Evolutionary conservation across 73 alveolate species (phyloP).

Genomic region (Paramecium sonneborni): DNA sequence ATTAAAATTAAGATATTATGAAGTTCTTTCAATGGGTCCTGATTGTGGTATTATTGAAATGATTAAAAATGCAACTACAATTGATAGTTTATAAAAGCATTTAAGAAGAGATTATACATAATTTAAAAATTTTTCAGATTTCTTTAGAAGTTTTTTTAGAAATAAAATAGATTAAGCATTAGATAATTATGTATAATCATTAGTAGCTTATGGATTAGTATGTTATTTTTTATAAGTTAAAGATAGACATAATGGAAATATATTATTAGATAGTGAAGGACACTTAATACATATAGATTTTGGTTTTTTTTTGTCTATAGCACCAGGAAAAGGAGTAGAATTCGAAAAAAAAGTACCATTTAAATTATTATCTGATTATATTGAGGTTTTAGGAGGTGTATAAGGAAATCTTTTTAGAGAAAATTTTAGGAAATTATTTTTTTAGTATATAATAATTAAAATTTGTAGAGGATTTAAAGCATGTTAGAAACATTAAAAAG

Average conservation of each 20-base stretch:
- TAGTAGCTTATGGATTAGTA: conserved; percentile 87
- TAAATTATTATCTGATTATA: conserved; percentile 63
- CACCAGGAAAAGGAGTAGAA: conserved; percentile 89
- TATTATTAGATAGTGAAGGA: conserved; percentile 93
- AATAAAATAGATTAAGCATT: conserved; percentile 62
- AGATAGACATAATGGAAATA: conserved; percentile 98
- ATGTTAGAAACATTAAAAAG: conserved; percentile 87
- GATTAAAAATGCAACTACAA: conserved; percentile 83
- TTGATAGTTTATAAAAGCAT: conserved; percentile 85
- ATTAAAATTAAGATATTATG: conserved; percentile 84
- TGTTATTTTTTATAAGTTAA: conserved; percentile 90
- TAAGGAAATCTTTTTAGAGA: conserved; percentile 65
- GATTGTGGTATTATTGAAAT: conserved; percentile 89
- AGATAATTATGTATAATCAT: conserved; percentile 63
- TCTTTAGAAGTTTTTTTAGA: conserved; percentile 78
- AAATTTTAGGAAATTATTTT: conserved; percentile 63
- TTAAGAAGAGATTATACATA: conserved; percentile 62
- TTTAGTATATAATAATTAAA: not conserved
- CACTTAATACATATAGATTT: conserved; percentile 95
- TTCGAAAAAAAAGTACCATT: conserved; percentile 62
- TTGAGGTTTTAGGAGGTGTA: conserved; percentile 92
- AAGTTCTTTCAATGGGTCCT: conserved; percentile 89
- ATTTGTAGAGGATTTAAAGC: conserved; percentile 82
- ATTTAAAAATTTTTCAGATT: conserved; percentile 72
- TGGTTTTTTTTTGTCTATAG: conserved; percentile 92